Conservation (phyloP, 2,329 filamentous ascomycete species). For the Graphilbum fragrans region DNA sequence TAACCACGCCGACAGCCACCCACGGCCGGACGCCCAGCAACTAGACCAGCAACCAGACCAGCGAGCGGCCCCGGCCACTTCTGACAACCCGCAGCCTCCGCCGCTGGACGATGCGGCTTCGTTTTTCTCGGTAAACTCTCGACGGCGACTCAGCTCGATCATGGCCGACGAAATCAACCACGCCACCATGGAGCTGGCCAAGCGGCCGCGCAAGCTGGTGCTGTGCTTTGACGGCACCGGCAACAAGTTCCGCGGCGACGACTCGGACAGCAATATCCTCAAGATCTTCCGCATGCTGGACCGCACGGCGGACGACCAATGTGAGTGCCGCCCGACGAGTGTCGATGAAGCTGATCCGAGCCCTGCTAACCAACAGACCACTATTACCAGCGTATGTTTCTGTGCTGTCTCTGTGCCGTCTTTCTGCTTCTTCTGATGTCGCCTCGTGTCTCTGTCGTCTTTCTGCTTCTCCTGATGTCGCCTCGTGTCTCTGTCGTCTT, state of each 20-base stretch:
- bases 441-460: background rate
- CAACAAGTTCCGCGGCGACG: conserved; percentile 51
- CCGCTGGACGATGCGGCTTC: no score
- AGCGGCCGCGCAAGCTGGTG: conserved; percentile 32
- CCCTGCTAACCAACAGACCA: conserved; percentile 23
- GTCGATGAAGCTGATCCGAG: background rate
- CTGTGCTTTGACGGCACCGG: conserved; percentile 53
- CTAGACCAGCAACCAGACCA: no score
- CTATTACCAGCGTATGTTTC: conserved; percentile 46
- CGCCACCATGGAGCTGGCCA: background rate
- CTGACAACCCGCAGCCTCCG: no score
- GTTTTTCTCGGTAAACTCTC: no score
- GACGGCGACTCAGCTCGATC: no score
- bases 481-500: background rate
- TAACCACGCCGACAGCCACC: no score
- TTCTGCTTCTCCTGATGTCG: background rate
- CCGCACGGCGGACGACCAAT: conserved; percentile 48
- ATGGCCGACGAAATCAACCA: no score
- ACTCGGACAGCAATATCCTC: conserved; percentile 53
- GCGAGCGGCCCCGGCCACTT: no score
- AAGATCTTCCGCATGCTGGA: conserved; percentile 63
- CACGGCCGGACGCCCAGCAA: no score
- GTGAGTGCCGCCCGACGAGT: conserved; percentile 20
- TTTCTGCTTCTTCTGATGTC: background rate
- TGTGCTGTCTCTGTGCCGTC: no score